Conservation (phyloP, 2,329 filamentous ascomycete species). For the Fusarium graminum region DNA sequence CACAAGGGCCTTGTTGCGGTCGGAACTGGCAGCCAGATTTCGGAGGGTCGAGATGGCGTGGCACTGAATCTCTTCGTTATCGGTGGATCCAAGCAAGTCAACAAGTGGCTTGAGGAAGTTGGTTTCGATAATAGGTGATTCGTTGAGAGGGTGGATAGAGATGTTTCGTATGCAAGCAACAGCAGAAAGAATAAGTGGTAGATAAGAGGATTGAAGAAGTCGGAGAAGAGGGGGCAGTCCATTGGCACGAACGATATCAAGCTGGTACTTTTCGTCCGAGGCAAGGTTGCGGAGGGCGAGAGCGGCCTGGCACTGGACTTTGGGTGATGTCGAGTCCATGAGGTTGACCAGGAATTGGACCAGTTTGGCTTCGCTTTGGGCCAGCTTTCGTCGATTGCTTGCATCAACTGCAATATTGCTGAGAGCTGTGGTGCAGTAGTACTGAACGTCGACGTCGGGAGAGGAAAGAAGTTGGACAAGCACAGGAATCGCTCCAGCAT, state of each 20-base stretch:
- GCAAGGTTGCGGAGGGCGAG: conserved; percentile 93
- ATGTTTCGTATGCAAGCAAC: conserved; percentile 99
- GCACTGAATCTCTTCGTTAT: conserved; percentile 99
- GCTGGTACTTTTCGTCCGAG: conserved; percentile 98
- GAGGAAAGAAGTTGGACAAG: conserved; percentile 95
- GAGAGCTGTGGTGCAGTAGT: conserved; percentile 98
- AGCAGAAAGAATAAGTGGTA: conserved; percentile 94
- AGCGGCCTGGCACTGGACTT: conserved; percentile 97
- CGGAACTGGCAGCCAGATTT: conserved; percentile 95
- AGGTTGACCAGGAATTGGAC: conserved; percentile 94
- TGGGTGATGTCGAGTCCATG: conserved; percentile 97
- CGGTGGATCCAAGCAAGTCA: conserved; percentile 91
- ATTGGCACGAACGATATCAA: conserved; percentile 93
- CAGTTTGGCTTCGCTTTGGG: conserved; percentile 89
- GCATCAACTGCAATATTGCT: conserved; percentile 98
- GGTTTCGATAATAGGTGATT: conserved; percentile 98
- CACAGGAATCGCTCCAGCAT: conserved; percentile 96
- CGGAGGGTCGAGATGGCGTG: conserved; percentile 97
- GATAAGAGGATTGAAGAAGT: conserved; percentile 93
- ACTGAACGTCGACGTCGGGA: conserved; percentile 95
- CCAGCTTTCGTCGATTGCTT: conserved; percentile 89
- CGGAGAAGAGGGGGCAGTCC: conserved; percentile 88
- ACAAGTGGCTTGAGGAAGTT: conserved; percentile 95
- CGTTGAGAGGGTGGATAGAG: conserved; percentile 96
- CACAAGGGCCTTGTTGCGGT: conserved; percentile 98